Conservation (phyloP, 495 filamentous ascomycete genomes). For the Lasiosphaeria miniovina region DNA sequence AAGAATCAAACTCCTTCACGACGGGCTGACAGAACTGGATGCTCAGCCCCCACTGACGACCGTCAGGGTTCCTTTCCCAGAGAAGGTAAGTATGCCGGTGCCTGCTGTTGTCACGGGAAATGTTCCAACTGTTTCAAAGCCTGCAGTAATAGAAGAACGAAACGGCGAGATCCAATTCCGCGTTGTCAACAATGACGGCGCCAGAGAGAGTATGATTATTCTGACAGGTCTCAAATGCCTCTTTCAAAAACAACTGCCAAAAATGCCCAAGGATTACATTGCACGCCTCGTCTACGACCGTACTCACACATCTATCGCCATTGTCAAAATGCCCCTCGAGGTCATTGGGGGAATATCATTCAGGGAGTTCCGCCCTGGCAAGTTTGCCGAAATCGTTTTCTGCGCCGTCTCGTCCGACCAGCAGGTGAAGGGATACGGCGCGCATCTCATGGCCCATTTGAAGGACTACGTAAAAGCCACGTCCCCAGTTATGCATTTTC, state of each 20-base stretch:
- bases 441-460: conserved; percentile 92
- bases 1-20: conserved; percentile 17
- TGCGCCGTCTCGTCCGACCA: conserved; percentile 95
- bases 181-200: conserved; percentile 92
- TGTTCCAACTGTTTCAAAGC: conserved; percentile 41
- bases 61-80: conserved; percentile 58
- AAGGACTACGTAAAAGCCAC: conserved; percentile 98
- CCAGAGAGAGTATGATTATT: conserved; percentile 79
- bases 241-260: conserved; percentile 95
- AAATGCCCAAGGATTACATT: conserved; percentile 98
- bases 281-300: conserved; percentile 95
- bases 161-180: conserved; percentile 92
- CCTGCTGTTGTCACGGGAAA: not conserved
- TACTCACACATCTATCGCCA: conserved; percentile 88
- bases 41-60: conserved; percentile 1
- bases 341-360: conserved; percentile 94
- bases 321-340: conserved; percentile 88
- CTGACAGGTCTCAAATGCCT: conserved; percentile 93
- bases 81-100: conserved; percentile 52
- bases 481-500: conserved; percentile 92
- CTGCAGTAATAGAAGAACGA: conserved; percentile 86
- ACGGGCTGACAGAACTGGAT: conserved; percentile 6
- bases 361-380: conserved; percentile 79
- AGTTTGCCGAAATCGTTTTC: conserved; percentile 96
- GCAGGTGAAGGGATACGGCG: conserved; percentile 96